phyloP scores from a whole-genome alignment of 495 filamentous ascomycete genomes.

The Neurospora tetrasperma region DNA sequence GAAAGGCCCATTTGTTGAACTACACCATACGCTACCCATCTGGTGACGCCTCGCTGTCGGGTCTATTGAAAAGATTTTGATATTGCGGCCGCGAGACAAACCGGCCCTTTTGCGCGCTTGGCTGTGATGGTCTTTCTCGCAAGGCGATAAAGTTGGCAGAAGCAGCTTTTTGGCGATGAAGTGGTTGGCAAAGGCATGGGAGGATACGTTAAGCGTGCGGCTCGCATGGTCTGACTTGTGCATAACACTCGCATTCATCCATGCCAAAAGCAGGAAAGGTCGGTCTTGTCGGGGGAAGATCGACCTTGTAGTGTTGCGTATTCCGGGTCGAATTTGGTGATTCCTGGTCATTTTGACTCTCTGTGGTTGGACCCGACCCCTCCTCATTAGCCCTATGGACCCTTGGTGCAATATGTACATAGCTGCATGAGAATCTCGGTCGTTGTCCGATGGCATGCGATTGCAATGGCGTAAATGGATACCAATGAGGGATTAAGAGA shows the following conservation, averaged over 20 bases:
- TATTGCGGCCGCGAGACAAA: not conserved
- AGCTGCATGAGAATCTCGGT: not conserved
- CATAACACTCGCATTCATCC: not conserved
- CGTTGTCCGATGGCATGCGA: not conserved
- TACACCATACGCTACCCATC: not conserved
- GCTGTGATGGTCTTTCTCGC: not conserved
- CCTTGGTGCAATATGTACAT: not conserved
- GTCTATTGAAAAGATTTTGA: not conserved
- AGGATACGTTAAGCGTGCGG: not conserved
- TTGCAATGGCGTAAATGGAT: not conserved
- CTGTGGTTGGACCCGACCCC: slow-evolving; percentile 5
- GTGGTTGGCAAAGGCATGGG: not conserved
- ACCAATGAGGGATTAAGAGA: slow-evolving; percentile 6
- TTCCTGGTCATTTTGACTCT: not conserved
- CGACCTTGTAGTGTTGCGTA: not conserved
- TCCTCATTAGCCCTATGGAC: not conserved
- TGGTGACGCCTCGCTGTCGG: not conserved
- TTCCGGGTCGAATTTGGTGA: not conserved
- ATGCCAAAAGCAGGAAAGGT: not conserved
- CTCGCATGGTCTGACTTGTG: slow-evolving; percentile 1
- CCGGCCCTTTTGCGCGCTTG: not conserved
- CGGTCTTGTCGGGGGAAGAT: not conserved
- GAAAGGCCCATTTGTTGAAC: not conserved
- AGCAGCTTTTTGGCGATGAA: not conserved
- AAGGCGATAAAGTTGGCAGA: not conserved